These are phyloP conservation scores for Globisporangium viniferum DNA, from an alignment of 352 stramenopile species.

Conservation along the genomic window DNA sequence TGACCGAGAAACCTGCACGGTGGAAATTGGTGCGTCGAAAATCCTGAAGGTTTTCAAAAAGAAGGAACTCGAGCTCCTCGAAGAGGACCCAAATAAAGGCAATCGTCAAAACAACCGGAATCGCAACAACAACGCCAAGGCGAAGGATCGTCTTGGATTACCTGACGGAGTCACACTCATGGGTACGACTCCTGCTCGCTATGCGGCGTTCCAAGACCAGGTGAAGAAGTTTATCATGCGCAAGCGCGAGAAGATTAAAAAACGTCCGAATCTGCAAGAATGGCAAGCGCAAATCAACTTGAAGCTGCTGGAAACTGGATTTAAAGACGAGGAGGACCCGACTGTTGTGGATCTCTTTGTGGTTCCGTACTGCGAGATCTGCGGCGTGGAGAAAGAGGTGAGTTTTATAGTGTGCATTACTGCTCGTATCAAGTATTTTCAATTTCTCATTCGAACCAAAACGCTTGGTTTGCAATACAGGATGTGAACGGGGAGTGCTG, in stretches of 20 bases:
- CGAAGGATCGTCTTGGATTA: constrained; percentile 68
- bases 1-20: constrained; percentile 82
- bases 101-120: constrained; percentile 53
- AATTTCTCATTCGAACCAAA: not conserved
- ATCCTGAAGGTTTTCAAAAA: constrained; percentile 85
- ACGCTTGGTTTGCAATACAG: constrained; percentile 21
- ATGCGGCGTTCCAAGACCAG: constrained; percentile 80
- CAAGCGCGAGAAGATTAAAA: constrained; percentile 79
- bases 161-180: constrained; percentile 74
- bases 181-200: constrained; percentile 77
- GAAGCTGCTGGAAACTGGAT: constrained; percentile 52
- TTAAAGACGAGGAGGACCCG: constrained; percentile 52
- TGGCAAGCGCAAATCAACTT: constrained; percentile 73
- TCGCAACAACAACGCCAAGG: constrained; percentile 72
- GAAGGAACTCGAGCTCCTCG: constrained; percentile 78
- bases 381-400: constrained; percentile 82
- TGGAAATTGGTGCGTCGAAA: constrained; percentile 70
- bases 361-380: constrained; percentile 76
- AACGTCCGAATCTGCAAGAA: constrained; percentile 78
- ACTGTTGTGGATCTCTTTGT: constrained; percentile 65
- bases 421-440: not conserved
- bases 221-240: constrained; percentile 84
- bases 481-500: constrained; percentile 66
- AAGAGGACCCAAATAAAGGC: constrained; percentile 51
- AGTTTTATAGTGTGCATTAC: constrained; percentile 2